These are phyloP conservation scores for Syzygium malaccense DNA, from an alignment of 441 rosid species.

Conservation along the genomic window DNA sequence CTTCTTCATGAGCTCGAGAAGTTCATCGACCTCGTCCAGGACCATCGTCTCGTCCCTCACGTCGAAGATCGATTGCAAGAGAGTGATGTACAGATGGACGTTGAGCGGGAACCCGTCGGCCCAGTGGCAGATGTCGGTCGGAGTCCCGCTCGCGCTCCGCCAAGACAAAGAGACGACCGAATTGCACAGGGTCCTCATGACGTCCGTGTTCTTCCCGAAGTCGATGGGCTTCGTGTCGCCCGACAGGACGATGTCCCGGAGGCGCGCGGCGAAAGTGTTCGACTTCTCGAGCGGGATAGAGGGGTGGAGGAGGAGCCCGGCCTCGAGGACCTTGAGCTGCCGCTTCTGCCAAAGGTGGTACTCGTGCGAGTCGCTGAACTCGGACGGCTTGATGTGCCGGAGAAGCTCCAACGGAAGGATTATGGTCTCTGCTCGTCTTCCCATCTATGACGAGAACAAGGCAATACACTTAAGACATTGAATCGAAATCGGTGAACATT, in stretches of 20 bases:
- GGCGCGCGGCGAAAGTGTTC: slow-evolving; percentile 42
- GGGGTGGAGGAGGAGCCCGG: slow-evolving; percentile 72
- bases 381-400: slow-evolving; percentile 76
- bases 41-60: slow-evolving; percentile 65
- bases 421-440: slow-evolving; percentile 78
- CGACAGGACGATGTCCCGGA: slow-evolving; percentile 53
- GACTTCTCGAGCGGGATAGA: slow-evolving; percentile 65
- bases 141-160: slow-evolving; percentile 51
- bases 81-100: slow-evolving; percentile 55
- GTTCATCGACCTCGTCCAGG: slow-evolving; percentile 89
- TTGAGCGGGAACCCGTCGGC: slow-evolving; percentile 93
- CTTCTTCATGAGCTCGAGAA: slow-evolving; percentile 85
- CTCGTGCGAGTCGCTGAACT: slow-evolving; percentile 61
- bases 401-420: slow-evolving; percentile 87
- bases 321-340: slow-evolving; percentile 70
- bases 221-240: slow-evolving; percentile 55
- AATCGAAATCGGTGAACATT: neutral
- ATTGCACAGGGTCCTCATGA: slow-evolving; percentile 64
- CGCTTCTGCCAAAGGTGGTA: slow-evolving; percentile 86
- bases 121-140: slow-evolving; percentile 83
- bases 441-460: slow-evolving; percentile 33
- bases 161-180: slow-evolving; percentile 67
- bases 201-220: slow-evolving; percentile 68
- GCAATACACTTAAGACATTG: neutral
- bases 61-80: slow-evolving; percentile 69